phyloP scores from a whole-genome alignment of 1,284 basidiomycete genomes.

The Puccinia novopanici region DNA sequence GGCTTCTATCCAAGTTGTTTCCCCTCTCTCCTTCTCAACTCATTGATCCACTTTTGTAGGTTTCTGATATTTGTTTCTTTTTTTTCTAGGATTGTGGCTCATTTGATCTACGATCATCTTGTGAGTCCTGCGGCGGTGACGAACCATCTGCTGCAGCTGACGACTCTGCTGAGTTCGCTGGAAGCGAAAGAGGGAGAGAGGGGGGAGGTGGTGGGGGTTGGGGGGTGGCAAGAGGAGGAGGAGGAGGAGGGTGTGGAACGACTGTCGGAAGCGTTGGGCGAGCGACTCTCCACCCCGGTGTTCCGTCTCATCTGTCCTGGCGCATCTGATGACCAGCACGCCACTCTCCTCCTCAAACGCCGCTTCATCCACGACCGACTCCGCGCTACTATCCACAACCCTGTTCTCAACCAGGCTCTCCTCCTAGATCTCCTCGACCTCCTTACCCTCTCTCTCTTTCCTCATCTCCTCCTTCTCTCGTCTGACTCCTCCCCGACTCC shows the following conservation, averaged over 20 bases:
- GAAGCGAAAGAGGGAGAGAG: background rate
- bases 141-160: constrained; percentile 64
- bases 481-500: too few relatives aligned
- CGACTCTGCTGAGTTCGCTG: background rate
- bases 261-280: background rate
- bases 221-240: too few relatives aligned
- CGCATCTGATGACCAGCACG: too few relatives aligned
- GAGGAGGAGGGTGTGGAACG: too few relatives aligned
- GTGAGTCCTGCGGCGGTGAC: constrained; percentile 65
- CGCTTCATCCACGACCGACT: constrained; percentile 61
- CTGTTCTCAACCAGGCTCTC: constrained; percentile 70
- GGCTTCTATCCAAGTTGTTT: constrained; percentile 54
- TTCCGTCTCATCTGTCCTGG: background rate
- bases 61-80: constrained; percentile 35
- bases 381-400: constrained; percentile 65
- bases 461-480: constrained; percentile 61
- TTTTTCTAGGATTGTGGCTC: constrained; percentile 66
- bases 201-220: background rate
- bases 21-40: background rate
- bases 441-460: constrained; percentile 67
- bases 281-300: background rate
- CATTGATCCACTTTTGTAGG: background rate
- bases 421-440: constrained; percentile 69
- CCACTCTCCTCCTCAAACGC: background rate
- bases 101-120: constrained; percentile 66